phyloP scores from a whole-genome alignment of 805 yeast genomes.

The Teunomyces funiuensis region DNA sequence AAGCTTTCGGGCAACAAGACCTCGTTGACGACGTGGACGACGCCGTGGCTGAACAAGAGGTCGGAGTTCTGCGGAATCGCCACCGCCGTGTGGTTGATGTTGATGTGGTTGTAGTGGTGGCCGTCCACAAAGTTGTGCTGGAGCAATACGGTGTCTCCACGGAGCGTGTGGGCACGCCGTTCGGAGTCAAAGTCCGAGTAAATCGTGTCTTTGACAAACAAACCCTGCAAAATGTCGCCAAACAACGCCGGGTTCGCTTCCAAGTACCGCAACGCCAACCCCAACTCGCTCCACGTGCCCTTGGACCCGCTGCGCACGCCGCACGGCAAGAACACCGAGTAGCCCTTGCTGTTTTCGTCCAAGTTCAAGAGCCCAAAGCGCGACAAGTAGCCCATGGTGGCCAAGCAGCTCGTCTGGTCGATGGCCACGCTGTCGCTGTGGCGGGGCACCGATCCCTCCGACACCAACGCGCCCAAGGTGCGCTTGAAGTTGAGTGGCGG shows the following conservation, averaged over 20 bases:
- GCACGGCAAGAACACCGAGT: too few relatives aligned
- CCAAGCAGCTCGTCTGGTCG: constrained; percentile 54
- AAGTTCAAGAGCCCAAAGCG: constrained; percentile 52
- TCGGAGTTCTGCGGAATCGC: constrained; percentile 52
- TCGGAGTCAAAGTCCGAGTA: constrained; percentile 56
- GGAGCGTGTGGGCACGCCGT: constrained; percentile 20
- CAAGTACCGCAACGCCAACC: constrained; percentile 59
- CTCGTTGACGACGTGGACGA: constrained; percentile 65
- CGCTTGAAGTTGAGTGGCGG: constrained; percentile 65
- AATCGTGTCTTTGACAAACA: constrained; percentile 60
- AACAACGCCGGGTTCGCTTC: constrained; percentile 52
- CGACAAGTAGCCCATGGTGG: constrained; percentile 58
- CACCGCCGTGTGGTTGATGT: constrained; percentile 31
- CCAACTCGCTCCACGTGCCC: constrained; percentile 63
- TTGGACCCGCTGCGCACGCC: too few relatives aligned
- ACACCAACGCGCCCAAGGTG: constrained; percentile 53
- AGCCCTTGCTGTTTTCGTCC: too few relatives aligned
- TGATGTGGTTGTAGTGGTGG: constrained; percentile 22
- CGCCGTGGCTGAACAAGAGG: constrained; percentile 79
- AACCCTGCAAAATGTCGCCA: constrained; percentile 51
- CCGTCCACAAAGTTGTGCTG: constrained; percentile 19
- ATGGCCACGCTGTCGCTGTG: constrained; percentile 30
- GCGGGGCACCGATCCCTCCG: constrained; percentile 29
- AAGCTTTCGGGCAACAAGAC: constrained; percentile 59
- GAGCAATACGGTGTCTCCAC: constrained; percentile 29